These are phyloP conservation scores for Pleurotus citrinopileatus DNA, from an alignment of 768 basidiomycete species.

Conservation along the genomic window DNA sequence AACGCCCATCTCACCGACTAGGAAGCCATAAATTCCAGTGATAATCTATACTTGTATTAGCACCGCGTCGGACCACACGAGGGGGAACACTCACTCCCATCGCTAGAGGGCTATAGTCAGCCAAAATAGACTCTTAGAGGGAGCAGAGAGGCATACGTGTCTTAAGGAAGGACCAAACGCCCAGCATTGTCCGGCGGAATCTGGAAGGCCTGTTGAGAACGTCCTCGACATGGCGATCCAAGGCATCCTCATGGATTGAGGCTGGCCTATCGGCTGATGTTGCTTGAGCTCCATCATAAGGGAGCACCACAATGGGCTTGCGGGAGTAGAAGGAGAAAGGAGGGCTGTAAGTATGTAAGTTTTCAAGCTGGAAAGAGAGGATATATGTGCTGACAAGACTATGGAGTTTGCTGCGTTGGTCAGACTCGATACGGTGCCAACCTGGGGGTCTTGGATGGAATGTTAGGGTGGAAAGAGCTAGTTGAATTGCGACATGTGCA, in stretches of 20 bases:
- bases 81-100: constrained; percentile 52
- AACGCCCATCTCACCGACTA: no score
- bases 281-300: constrained; percentile 30
- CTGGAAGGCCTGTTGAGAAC: constrained; percentile 62
- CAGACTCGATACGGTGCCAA: constrained; percentile 70
- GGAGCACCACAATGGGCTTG: constrained; percentile 63
- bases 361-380: background rate
- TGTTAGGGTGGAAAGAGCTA: constrained; percentile 4
- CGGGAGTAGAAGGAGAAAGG: constrained; percentile 68
- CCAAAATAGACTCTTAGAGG: background rate
- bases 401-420: constrained; percentile 82
- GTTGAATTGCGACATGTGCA: constrained; percentile 21
- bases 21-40: constrained; percentile 74
- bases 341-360: constrained; percentile 40
- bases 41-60: no score
- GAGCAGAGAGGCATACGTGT: constrained; percentile 53
- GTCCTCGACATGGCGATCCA: constrained; percentile 80
- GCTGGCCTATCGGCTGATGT: constrained; percentile 23
- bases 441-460: constrained; percentile 55
- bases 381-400: constrained; percentile 45
- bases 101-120: constrained; percentile 33
- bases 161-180: constrained; percentile 81
- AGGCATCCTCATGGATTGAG: constrained; percentile 32
- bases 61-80: background rate
- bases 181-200: constrained; percentile 55